Percentiles rank a stretch among this genome's conserved stretches.
These are phyloP conservation scores for Capronia epimyces DNA, from an alignment of 2,329 filamentous ascomycete genomes.

Conservation along the genomic window DNA sequence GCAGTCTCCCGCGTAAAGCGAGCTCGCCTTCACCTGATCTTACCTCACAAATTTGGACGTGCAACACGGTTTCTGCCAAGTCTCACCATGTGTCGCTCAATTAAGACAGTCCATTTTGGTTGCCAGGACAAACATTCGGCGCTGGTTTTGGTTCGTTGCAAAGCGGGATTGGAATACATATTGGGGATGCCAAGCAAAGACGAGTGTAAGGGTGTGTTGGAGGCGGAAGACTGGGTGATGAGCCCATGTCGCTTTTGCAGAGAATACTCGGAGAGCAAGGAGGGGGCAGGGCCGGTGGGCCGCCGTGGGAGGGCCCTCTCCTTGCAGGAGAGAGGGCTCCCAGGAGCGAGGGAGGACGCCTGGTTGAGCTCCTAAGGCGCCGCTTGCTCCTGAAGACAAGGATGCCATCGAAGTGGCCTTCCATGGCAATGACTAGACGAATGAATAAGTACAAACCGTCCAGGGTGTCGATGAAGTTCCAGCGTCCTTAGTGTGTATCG, in stretches of 20 bases:
- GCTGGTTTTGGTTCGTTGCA: conserved; percentile 13
- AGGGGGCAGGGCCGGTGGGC: not conserved
- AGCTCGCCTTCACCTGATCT: not conserved
- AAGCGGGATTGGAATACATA: conserved; percentile 15
- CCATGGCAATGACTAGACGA: not conserved
- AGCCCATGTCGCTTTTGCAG: conserved; percentile 19
- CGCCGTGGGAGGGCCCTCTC: conserved; percentile 10
- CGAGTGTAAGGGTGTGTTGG: conserved; percentile 8
- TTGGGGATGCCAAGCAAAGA: conserved; percentile 12
- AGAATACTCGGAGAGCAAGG: conserved; percentile 8
- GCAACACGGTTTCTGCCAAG: not conserved
- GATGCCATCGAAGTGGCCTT: not conserved
- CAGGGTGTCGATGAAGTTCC: too few relatives aligned
- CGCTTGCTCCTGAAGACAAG: not conserved
- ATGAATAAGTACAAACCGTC: too few relatives aligned
- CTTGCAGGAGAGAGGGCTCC: conserved; percentile 4
- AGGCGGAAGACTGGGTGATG: conserved; percentile 19
- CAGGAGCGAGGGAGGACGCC: not conserved
- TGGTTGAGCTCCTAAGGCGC: not conserved
- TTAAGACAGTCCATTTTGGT: conserved; percentile 21
- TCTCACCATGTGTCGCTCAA: conserved; percentile 14
- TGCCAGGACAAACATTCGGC: conserved; percentile 13
- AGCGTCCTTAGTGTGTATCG: not conserved
- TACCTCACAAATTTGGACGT: not conserved
- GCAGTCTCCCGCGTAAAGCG: not conserved